Percentiles rank a stretch among this genome's conserved stretches.
phyloP scores from a whole-genome alignment of 2,329 filamentous ascomycete species.

The Verticillium longisporum region DNA sequence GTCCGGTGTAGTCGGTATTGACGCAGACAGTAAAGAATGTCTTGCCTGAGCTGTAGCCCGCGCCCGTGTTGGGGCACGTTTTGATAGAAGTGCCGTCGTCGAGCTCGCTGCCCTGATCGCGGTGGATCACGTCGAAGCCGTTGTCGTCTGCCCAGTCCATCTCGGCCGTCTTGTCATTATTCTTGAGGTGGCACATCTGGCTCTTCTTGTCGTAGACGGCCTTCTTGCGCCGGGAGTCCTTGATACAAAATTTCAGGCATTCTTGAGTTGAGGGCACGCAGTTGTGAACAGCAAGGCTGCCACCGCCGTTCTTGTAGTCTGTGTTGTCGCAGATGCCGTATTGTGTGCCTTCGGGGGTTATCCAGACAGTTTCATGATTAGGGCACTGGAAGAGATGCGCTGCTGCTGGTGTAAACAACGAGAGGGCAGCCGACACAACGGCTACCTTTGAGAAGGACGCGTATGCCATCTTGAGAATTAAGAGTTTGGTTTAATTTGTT shows the following conservation, averaged over 20 bases:
- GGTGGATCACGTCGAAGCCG: slow-evolving; percentile 9
- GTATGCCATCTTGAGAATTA: neutral
- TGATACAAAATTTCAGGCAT: slow-evolving; percentile 8
- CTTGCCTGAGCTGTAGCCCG: slow-evolving; percentile 4
- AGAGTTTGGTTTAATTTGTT: neutral
- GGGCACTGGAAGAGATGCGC: slow-evolving; percentile 9
- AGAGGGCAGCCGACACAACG: slow-evolving; percentile 2
- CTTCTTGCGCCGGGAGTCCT: slow-evolving; percentile 5
- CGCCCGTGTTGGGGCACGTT: slow-evolving; percentile 7
- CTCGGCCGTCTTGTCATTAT: slow-evolving; percentile 7
- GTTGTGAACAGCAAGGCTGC: slow-evolving; percentile 3
- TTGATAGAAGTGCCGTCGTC: slow-evolving; percentile 7
- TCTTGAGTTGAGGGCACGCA: slow-evolving; percentile 5
- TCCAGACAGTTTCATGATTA: slow-evolving; percentile 6
- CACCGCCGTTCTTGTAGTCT: slow-evolving; percentile 8
- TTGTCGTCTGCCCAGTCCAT: slow-evolving; percentile 9
- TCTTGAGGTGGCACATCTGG: slow-evolving; percentile 8
- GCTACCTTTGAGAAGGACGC: neutral
- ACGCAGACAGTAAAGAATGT: slow-evolving; percentile 6
- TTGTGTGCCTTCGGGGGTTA: slow-evolving; percentile 6
- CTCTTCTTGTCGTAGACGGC: slow-evolving; percentile 10
- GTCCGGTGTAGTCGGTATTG: slow-evolving; percentile 9
- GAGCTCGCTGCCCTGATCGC: slow-evolving; percentile 4
- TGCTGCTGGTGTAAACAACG: slow-evolving; percentile 5
- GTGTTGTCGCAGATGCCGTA: slow-evolving; percentile 10